Base-by-base conservation (phyloP, 1,284 basidiomycete species). In the Ustilago sp. region DNA sequence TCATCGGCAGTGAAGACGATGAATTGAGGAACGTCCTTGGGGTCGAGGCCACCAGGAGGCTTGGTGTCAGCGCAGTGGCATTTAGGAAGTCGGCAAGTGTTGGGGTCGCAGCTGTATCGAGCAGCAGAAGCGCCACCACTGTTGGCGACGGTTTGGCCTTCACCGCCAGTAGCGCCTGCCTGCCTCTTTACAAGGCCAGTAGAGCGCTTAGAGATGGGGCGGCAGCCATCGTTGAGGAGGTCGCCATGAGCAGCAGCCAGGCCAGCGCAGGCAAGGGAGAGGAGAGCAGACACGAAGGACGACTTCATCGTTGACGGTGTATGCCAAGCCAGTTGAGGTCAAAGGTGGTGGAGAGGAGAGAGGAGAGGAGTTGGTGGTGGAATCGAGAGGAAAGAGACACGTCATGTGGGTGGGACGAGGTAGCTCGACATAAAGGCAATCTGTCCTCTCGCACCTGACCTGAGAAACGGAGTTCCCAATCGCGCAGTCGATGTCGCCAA, bases 1-100 rank as follows among this genome's bases (percentile, higher is more conserved):
- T 87, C 87, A 72, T 87, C 86, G 28, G 82, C 82, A 43, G 82
- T 83, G 52, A 83, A 74, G 43, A 77, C 74, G 75, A 83, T 81
- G 64, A 83, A 83, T 59, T 77, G 73, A 31, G 80, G 79, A 2
- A 77, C 71, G 23, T 83, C 79, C 41, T 74, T 70, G 19, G 75
- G 76, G 32, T 75, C 68, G 31, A 83, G 78, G 15, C 77, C 74
- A 19, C 82, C 82, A n/a, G 82, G 82, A 39, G 82, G 81, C 56
- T 74, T 79, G 56, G 80, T 80, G 68, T 66, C 63, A 56, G 82
- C 82, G 55, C 81, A 82, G 62, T 78, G 77, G 45, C 82, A 83
- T 28, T 74, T 76, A 56, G 81, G 81, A 13, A 82, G 69, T 48
- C 79, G 67, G 72, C 82, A 83, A 8, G 69, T 68, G 52, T 39